Evolutionary conservation across 2,329 filamentous ascomycete genomes (phyloP), one percentile per base, ranked within the genome.

Genomic region (Penicillium glabrum): DNA sequence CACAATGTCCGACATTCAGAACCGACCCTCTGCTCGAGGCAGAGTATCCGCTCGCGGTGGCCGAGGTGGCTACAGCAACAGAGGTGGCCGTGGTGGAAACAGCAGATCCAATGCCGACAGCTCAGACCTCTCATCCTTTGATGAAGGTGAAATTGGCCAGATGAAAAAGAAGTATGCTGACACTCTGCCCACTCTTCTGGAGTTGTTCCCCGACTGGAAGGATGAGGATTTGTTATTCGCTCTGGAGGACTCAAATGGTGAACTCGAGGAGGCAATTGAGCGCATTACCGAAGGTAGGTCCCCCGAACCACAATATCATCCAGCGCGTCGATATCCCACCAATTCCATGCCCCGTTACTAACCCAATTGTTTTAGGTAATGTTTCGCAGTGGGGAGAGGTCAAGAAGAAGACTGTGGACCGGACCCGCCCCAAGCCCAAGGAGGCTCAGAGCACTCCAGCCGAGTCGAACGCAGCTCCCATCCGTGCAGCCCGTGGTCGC

Each of bases 131-230:
- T 69, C 80, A 79, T 62, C 84, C 65, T 84, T 89, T 62, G 86
- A 88, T 72, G 93, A 98, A 75, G 90, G 91, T 75, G 93, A 97
- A 77, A 84, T 98, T 65, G 90, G 89, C 72, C 87, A 96, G 78
- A 86, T 98, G 73, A 96, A 96, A 85, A 92, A 91, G 82, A 87
- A 90, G 75, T 95, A 96, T 74, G 85, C 89, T 70, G 80, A 81
- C 70, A 90, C 93, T 79, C 85, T 96, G 68, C 82, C 82, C 61
- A 86, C 88, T 69, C 87, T 99, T 74, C 92, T 91, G 80, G 93
- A 96, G 76, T 88, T 98, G 80, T 97, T 96, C 80, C 87, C 91
- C 58, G 89, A 92, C 77, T 98, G 93, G 95, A 93, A 92, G 67
- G 91, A 96, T 71, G 91, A 93, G 75, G 93, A 98, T 75, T 86